Evolutionary conservation across 2,329 filamentous ascomycete species (phyloP).

Genomic region (Colletotrichum filicis): DNA sequence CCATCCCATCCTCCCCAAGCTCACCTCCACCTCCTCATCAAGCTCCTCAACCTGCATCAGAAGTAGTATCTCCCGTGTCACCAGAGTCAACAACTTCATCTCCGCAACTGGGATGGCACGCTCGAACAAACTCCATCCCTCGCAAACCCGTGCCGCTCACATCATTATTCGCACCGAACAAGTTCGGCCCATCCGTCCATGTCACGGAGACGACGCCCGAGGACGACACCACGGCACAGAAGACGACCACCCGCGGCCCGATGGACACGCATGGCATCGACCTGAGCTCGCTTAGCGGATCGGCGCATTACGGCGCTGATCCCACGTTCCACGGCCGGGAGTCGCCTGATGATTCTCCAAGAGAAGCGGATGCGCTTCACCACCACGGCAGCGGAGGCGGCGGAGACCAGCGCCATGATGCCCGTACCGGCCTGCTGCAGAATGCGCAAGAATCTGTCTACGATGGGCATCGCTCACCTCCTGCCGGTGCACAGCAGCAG

Average conservation of each 20-base stretch:
- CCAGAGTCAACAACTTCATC: background rate
- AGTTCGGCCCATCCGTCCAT: conserved; percentile 8
- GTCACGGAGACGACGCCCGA: conserved; percentile 4
- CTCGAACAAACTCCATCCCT: conserved; percentile 11
- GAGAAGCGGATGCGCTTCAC: background rate
- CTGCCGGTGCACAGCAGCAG: background rate
- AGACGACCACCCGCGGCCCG: background rate
- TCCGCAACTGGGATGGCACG: background rate
- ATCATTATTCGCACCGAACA: background rate
- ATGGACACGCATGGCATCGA: conserved; percentile 32
- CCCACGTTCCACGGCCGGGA: conserved; percentile 6
- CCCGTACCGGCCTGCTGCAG: conserved; percentile 16
- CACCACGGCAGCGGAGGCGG: background rate
- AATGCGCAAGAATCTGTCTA: conserved; percentile 14
- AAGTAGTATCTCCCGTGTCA: background rate
- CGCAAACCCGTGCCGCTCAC: background rate
- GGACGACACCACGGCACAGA: background rate
- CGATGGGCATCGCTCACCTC: background rate
- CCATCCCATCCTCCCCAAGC: background rate
- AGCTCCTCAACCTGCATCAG: background rate
- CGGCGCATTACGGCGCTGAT: conserved; percentile 23
- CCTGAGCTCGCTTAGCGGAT: conserved; percentile 30
- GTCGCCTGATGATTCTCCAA: background rate
- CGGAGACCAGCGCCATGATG: conserved; percentile 18
- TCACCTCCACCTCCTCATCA: background rate